Conservation (phyloP, 768 basidiomycete genomes). For the Naganishia antarctica region DNA sequence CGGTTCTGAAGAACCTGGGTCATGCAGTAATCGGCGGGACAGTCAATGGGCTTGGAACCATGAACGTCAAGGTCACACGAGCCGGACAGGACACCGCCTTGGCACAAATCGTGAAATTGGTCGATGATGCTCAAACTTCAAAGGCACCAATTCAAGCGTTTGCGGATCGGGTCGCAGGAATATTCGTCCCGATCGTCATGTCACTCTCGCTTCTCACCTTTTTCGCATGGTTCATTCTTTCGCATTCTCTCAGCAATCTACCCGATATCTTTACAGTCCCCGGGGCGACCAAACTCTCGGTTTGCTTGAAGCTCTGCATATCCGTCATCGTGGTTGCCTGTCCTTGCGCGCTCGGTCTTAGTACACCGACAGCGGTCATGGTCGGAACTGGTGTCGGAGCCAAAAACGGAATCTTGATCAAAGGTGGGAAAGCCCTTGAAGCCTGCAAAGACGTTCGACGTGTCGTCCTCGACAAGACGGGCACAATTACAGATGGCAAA, state of each 20-base stretch:
- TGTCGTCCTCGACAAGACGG: conserved; percentile 93
- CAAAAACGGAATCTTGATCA: conserved; percentile 94
- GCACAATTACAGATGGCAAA: conserved; percentile 94
- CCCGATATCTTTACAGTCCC: conserved; percentile 79
- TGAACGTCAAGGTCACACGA: conserved; percentile 91
- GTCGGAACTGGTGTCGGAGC: conserved; percentile 97
- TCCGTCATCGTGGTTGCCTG: conserved; percentile 97
- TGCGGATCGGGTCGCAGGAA: conserved; percentile 87
- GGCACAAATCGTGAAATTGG: conserved; percentile 90
- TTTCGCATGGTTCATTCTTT: conserved; percentile 71
- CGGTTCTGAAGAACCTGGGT: conserved; percentile 75
- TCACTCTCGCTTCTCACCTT: conserved; percentile 76
- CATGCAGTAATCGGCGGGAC: conserved; percentile 92
- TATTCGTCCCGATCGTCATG: conserved; percentile 90
- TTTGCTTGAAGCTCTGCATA: conserved; percentile 94
- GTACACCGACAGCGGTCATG: conserved; percentile 98
- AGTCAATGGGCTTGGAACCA: conserved; percentile 92
- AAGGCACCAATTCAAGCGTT: conserved; percentile 98
- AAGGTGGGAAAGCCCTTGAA: conserved; percentile 90
- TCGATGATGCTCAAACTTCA: conserved; percentile 95
- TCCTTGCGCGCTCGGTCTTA: conserved; percentile 91
- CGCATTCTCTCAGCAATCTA: conserved; percentile 58
- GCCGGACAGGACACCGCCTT: conserved; percentile 95
- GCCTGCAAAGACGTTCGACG: conserved; percentile 75
- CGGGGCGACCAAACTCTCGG: conserved; percentile 74